phyloP scores from a whole-genome alignment of 805 yeast genomes.

The Candida orba region DNA sequence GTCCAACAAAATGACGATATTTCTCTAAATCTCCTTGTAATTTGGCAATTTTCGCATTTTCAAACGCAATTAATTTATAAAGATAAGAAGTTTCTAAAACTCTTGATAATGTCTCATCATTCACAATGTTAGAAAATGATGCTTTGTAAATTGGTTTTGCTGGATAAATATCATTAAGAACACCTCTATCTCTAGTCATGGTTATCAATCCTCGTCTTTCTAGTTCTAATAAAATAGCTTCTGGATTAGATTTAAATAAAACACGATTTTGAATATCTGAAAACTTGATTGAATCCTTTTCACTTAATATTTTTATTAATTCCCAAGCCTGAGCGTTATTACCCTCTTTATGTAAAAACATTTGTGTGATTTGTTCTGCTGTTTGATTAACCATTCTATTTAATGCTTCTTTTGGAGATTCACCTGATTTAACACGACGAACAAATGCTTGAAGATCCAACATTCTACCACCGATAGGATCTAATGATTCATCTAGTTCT shows the following conservation, averaged over 20 bases:
- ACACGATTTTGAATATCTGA: constrained; percentile 50
- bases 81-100: constrained; percentile 60
- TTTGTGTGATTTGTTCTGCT: constrained; percentile 80
- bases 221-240: constrained; percentile 53
- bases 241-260: constrained; percentile 50
- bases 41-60: constrained; percentile 52
- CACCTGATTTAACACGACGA: constrained; percentile 85
- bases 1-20: constrained; percentile 43
- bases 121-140: constrained; percentile 63
- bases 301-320: constrained; percentile 57
- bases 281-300: constrained; percentile 37
- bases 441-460: constrained; percentile 86
- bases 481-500: constrained; percentile 49
- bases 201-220: constrained; percentile 76
- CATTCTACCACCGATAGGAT: constrained; percentile 91
- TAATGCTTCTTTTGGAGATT: constrained; percentile 68
- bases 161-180: constrained; percentile 55
- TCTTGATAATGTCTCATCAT: constrained; percentile 48
- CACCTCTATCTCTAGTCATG: constrained; percentile 70
- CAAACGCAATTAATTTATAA: constrained; percentile 46
- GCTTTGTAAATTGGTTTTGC: constrained; percentile 81
- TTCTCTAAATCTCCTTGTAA: constrained; percentile 68
- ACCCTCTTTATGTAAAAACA: constrained; percentile 49
- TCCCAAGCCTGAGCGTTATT: constrained; percentile 87
- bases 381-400: constrained; percentile 77